These are phyloP conservation scores for Tephrocybe rancida DNA, from an alignment of 768 basidiomycete genomes.

Conservation along the genomic window DNA sequence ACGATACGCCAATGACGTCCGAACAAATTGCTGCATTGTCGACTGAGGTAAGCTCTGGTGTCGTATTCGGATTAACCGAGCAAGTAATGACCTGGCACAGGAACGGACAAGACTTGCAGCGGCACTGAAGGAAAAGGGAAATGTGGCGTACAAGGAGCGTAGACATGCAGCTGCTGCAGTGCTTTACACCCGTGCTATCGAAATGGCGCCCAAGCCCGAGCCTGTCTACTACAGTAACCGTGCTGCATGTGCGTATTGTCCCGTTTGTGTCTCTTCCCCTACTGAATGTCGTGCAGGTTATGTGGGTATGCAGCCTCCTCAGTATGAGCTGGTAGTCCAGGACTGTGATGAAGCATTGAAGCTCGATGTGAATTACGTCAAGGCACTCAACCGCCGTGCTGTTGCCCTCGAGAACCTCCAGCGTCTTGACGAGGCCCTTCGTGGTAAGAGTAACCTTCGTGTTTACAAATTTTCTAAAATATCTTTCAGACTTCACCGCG, in stretches of 20 bases:
- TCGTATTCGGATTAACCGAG: neutral
- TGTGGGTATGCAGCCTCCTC: conserved; percentile 86
- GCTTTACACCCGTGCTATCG: conserved; percentile 76
- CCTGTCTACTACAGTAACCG: conserved; percentile 97
- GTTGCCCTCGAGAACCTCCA: conserved; percentile 80
- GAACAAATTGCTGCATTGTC: conserved; percentile 63
- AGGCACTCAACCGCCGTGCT: conserved; percentile 88
- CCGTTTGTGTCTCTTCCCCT: neutral
- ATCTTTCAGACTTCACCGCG: conserved; percentile 84
- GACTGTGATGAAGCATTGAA: conserved; percentile 91
- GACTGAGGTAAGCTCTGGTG: conserved; percentile 48
- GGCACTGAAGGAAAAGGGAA: conserved; percentile 71
- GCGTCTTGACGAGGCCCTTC: conserved; percentile 72
- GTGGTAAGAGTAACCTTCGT: conserved; percentile 74
- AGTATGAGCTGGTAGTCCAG: conserved; percentile 77
- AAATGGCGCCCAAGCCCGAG: conserved; percentile 75
- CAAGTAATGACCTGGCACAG: conserved; percentile 35
- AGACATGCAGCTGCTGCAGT: conserved; percentile 62
- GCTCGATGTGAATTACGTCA: conserved; percentile 85
- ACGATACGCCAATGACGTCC: conserved; percentile 37
- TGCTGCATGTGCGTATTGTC: conserved; percentile 76
- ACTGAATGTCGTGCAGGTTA: conserved; percentile 57
- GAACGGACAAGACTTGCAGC: conserved; percentile 67
- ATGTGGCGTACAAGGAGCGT: conserved; percentile 65
- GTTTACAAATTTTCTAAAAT: neutral